Percentiles rank a stretch among this genome's conserved stretches.
phyloP scores from a whole-genome alignment of 129 eudicot species.

The Chrysanthemum makinoi region DNA sequence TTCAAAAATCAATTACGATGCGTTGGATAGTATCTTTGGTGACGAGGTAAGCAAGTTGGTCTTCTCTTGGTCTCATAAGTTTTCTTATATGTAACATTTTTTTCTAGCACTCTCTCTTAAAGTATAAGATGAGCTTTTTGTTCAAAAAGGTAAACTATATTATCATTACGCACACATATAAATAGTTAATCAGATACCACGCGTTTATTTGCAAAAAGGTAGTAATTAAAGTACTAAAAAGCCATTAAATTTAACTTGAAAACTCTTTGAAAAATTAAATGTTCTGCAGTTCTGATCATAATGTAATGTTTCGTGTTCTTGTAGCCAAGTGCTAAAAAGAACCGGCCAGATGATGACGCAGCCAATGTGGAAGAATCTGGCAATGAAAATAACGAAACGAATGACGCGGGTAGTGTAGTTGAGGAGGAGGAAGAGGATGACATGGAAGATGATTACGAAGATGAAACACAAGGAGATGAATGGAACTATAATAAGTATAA shows the following conservation, averaged over 20 bases:
- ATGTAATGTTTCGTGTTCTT: background rate
- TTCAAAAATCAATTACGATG: conserved; percentile 57
- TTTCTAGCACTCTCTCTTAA: background rate
- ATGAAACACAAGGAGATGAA: too few relatives aligned
- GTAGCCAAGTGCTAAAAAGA: conserved; percentile 29
- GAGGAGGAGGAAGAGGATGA: too few relatives aligned
- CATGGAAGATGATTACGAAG: too few relatives aligned
- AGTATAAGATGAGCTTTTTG: too few relatives aligned
- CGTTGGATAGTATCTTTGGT: conserved; percentile 44
- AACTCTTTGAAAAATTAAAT: background rate
- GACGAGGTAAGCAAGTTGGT: conserved; percentile 53
- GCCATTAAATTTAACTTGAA: background rate
- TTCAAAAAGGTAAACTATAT: background rate
- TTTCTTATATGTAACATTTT: background rate
- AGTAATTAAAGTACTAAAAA: background rate
- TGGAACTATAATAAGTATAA: background rate
- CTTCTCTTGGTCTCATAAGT: background rate
- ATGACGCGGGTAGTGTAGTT: background rate
- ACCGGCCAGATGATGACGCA: background rate
- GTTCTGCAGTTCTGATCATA: background rate
- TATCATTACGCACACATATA: background rate
- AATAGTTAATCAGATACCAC: background rate
- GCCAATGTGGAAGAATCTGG: background rate
- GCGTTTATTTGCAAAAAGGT: background rate
- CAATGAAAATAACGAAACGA: background rate